Evolutionary conservation across 805 yeast species (phyloP).

Genomic region (Teunomyces gatunensis): DNA sequence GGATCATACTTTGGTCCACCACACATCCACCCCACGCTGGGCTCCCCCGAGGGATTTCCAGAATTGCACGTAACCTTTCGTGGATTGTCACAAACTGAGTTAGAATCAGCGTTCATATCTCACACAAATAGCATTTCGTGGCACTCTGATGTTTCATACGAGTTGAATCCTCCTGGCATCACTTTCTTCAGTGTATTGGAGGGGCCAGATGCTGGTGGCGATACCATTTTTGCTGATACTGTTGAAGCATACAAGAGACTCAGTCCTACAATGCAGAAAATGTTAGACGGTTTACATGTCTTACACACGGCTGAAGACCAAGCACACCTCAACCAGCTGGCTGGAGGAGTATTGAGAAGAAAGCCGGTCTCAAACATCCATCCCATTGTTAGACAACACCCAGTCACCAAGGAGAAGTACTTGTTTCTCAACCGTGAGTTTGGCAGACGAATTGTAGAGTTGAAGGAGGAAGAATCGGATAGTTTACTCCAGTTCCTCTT

Average conservation of each 20-base stretch:
- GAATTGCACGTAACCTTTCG: slow-evolving; percentile 64
- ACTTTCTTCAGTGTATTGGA: slow-evolving; percentile 66
- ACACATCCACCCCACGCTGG: slow-evolving; percentile 73
- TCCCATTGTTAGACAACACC: slow-evolving; percentile 71
- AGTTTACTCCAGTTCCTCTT: slow-evolving; percentile 56
- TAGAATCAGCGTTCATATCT: slow-evolving; percentile 31
- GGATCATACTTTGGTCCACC: slow-evolving; percentile 67
- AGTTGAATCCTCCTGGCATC: slow-evolving; percentile 67
- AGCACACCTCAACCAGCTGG: slow-evolving; percentile 51
- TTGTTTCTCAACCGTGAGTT: slow-evolving; percentile 59
- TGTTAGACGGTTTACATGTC: slow-evolving; percentile 60
- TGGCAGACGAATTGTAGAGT: slow-evolving; percentile 66
- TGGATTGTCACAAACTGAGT: slow-evolving; percentile 39
- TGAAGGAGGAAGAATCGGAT: slow-evolving; percentile 71
- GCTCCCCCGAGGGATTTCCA: slow-evolving; percentile 63
- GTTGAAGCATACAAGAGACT: slow-evolving; percentile 69
- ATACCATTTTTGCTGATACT: slow-evolving; percentile 67
- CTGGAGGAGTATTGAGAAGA: slow-evolving; percentile 68
- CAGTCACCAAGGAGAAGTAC: slow-evolving; percentile 65
- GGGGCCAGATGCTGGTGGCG: slow-evolving; percentile 64
- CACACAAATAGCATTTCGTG: slow-evolving; percentile 45
- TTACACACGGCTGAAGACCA: slow-evolving; percentile 71
- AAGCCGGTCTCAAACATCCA: slow-evolving; percentile 60
- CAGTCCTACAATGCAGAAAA: slow-evolving; percentile 60
- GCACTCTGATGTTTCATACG: slow-evolving; percentile 78